phyloP scores from a whole-genome alignment of 1,284 basidiomycete species.

The Neolentinus lepideus region DNA sequence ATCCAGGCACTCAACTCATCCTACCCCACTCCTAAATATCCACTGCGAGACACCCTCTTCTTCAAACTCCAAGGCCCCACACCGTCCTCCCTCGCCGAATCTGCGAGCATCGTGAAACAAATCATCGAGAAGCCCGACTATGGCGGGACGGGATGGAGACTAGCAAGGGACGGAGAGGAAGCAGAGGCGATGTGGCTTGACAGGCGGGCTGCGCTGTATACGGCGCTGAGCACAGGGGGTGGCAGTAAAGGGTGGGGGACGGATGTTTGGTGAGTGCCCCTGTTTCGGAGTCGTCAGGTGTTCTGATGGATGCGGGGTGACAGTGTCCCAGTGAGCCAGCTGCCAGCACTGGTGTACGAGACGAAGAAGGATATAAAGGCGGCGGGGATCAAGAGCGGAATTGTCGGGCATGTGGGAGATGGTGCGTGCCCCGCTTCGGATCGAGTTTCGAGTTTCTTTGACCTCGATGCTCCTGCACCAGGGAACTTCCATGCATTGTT shows the following conservation, averaged over 20 bases:
- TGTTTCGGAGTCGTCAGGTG: neutral
- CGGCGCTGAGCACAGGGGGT: constrained; percentile 58
- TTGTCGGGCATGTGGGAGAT: constrained; percentile 83
- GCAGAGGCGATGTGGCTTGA: constrained; percentile 80
- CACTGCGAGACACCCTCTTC: constrained; percentile 71
- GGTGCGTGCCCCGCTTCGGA: constrained; percentile 40
- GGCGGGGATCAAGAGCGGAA: constrained; percentile 53
- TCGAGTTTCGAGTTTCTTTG: neutral
- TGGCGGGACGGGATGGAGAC: constrained; percentile 63
- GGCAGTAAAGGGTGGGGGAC: constrained; percentile 70
- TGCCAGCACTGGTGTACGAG: constrained; percentile 71
- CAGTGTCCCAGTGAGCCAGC: constrained; percentile 75
- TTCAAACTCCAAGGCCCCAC: constrained; percentile 84
- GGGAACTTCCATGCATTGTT: constrained; percentile 54
- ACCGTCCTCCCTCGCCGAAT: constrained; percentile 51
- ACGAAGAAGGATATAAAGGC: constrained; percentile 67
- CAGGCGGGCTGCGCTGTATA: constrained; percentile 78
- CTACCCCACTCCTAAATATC: constrained; percentile 56
- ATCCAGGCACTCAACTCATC: constrained; percentile 70
- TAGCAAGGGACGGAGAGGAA: constrained; percentile 62
- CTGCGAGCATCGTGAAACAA: constrained; percentile 48
- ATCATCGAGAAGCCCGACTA: constrained; percentile 47
- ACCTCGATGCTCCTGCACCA: constrained; percentile 13
- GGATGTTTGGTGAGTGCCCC: constrained; percentile 68
- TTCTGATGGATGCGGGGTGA: neutral